Evolutionary conservation across 495 filamentous ascomycete genomes (phyloP), one percentile per base, ranked within the genome.

Genomic region (Daldinia bambusicola): DNA sequence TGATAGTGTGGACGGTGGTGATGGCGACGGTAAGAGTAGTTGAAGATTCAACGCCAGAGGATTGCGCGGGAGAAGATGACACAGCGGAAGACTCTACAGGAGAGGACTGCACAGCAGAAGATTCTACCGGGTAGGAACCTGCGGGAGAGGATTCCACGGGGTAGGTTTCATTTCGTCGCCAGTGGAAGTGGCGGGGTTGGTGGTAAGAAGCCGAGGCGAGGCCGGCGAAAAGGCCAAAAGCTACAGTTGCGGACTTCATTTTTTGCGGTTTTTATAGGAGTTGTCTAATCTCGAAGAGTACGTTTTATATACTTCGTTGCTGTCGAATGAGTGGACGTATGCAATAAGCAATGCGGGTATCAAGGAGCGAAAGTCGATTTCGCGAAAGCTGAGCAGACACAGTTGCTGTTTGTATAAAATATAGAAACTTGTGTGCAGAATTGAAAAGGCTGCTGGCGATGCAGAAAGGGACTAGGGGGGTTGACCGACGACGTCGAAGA

Each of bases 1-100:
- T 89, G 73, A 91, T 83, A 16, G 89, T 90, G 61, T 86, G 78
- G 69, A 86, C 80, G 63, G 82, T 82, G 13, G 89, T 92, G 45
- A 85, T 80, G 70, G 85, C 84, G 34, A 84, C 79, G 58, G 82
- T 85, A 59, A 85, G 61, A 36, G 83, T 85, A 32, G 82, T 84
- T 26, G 75, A 71, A 31, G 71, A 57, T 43, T 63, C 71, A 31
- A 67, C 65, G 20, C 26, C 26, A 26, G 26, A 1, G 26, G 26
- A 26, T 26, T 26, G 26, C 26, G 26, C 26, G 26, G 58, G 40
- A 22, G 6, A 36, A 26, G 26, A 26, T 26, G 1, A 3, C 34
- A 9, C 66, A 18, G 59, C 32, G 16, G 50, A 64, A 16, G 81
- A 83, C 12, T 74, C 65, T 3, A 26, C 26, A 26, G 26, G 26